phyloP scores from a whole-genome alignment of 2,329 filamentous ascomycete species.

The Penicillium brasilianum region DNA sequence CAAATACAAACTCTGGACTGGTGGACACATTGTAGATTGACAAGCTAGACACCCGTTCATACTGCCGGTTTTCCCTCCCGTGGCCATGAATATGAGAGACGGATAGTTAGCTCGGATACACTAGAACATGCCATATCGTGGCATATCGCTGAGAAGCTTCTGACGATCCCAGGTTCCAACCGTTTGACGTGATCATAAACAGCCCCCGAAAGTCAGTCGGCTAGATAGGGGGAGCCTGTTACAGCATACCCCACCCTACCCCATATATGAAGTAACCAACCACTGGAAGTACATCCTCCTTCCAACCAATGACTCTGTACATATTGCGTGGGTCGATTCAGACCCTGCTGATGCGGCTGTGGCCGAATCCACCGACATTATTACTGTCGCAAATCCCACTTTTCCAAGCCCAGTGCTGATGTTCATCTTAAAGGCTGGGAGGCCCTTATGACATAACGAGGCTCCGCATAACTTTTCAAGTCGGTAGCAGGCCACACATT shows the following conservation, averaged over 20 bases:
- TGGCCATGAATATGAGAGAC: not conserved
- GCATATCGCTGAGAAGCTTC: not conserved
- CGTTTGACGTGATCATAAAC: not conserved
- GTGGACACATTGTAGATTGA: not conserved
- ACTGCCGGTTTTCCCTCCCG: not conserved
- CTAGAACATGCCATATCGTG: not conserved
- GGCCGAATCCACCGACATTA: not conserved
- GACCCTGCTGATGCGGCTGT: constrained; percentile 3
- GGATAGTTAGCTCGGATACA: not conserved
- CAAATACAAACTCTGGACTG: too few species aligned
- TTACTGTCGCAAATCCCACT: not conserved
- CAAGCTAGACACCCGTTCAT: not conserved
- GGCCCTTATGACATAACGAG: not conserved
- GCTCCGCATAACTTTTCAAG: not conserved
- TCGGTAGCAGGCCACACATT: not conserved
- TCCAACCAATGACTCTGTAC: not conserved
- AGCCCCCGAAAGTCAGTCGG: not conserved
- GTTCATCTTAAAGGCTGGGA: not conserved
- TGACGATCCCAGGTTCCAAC: not conserved
- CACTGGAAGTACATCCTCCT: not conserved
- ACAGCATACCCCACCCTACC: not conserved
- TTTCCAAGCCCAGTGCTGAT: not conserved
- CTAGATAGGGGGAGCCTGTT: not conserved
- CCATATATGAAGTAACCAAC: constrained; percentile 2
- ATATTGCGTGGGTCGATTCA: constrained; percentile 1